Evolutionary conservation across 2,329 filamentous ascomycete species (phyloP), one percentile per base, ranked within the genome.

Genomic region (Ascochyta rabiei): DNA sequence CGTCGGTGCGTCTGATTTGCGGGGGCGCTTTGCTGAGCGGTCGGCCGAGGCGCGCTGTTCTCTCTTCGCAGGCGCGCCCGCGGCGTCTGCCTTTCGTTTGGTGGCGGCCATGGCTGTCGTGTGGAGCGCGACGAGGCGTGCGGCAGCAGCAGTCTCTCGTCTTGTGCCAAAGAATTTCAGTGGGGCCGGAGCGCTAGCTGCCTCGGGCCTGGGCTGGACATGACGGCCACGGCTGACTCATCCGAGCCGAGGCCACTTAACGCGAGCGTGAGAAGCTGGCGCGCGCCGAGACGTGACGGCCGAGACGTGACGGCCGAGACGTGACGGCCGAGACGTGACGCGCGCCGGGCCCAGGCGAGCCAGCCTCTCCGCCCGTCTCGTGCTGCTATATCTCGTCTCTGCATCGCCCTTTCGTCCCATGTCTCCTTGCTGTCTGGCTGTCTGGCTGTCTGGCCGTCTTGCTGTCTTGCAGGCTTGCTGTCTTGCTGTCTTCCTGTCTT

Each of bases 11-110:
- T 72, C 72, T 48, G 70, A 71, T 57, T 75, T 76, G 49, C 71
- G 70, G 44, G 64, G 68, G 47, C 72, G 73, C 59, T 76, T 76
- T 38, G 68, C 66, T 52, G 69, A 71, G 43, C 71, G 70, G 52
- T 73, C 69, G 54, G 43, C 55, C 16, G 66, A 53, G 37, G 63
- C 47, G 43, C 53, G 50, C 54, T 71, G 73, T 4, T 70, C 63
- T 48, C 70, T 73, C 53, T 74, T 75, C 4, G 65, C 59, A 21
- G 64, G 65, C 26, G 61, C 59, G 34, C 58, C 61, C 42, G 66
- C 64, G 53, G 67, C 64, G 37, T 76, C 76, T 52, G 79, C 79
- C 60, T 79, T 80, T 51, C 79, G 69, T 68, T 81, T 81, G 13
- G 75, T 65, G 24, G 77, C 71, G 57, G 76, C 77, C 79, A 81